Evolutionary conservation across 768 basidiomycete genomes (phyloP).

Genomic region (Phaffia tasmanica): DNA sequence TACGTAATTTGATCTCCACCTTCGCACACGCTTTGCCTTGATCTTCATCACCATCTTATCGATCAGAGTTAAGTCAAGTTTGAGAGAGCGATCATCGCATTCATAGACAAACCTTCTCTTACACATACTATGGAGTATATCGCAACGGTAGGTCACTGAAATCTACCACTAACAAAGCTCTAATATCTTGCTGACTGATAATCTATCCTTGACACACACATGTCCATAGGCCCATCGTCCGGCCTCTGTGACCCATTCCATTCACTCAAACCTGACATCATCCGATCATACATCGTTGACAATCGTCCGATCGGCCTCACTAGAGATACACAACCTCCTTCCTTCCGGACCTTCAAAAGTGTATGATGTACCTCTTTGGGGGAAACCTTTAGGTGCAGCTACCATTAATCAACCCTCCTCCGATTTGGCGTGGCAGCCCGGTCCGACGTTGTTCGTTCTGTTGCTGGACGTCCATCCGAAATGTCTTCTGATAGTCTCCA

Average conservation of each 20-base stretch:
- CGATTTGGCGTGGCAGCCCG: not conserved
- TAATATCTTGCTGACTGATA: not conserved
- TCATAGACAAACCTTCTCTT: too few relatives aligned
- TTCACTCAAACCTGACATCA: slow-evolving; percentile 31
- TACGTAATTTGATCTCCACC: too few relatives aligned
- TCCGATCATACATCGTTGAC: slow-evolving; percentile 1
- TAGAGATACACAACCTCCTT: slow-evolving; percentile 12
- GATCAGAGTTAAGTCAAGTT: too few relatives aligned
- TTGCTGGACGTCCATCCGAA: slow-evolving; percentile 17
- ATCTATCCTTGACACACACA: not conserved
- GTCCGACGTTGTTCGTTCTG: slow-evolving; percentile 9
- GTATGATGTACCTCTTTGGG: slow-evolving; percentile 16
- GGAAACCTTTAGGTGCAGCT: slow-evolving; percentile 18
- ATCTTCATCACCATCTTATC: too few relatives aligned
- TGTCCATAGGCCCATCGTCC: slow-evolving; percentile 44
- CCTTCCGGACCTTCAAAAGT: slow-evolving; percentile 5
- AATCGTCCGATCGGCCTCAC: slow-evolving; percentile 11
- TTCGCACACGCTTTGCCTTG: too few relatives aligned
- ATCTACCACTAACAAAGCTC: not conserved
- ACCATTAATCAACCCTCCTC: not conserved
- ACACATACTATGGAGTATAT: slow-evolving; percentile 14
- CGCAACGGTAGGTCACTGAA: slow-evolving; percentile 9
- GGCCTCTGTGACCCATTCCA: slow-evolving; percentile 58
- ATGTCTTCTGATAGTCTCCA: slow-evolving; percentile 5
- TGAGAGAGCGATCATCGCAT: too few relatives aligned